These are phyloP conservation scores for Chloris gayana DNA, from an alignment of 176 grass and related monocot species.

Conservation along the genomic window DNA sequence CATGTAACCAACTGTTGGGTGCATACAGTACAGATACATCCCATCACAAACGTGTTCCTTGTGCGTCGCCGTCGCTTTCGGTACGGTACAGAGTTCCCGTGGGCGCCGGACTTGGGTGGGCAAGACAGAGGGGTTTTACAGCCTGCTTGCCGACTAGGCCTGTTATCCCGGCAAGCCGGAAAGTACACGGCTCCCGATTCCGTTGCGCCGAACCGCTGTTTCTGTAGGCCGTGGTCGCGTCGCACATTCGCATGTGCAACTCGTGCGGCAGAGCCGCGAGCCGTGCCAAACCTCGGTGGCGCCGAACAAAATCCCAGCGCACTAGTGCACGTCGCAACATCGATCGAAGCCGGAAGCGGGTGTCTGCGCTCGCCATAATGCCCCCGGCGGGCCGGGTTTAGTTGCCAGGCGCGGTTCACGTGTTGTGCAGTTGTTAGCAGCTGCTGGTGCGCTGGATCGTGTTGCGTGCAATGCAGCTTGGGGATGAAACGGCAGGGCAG, in stretches of 20 bases:
- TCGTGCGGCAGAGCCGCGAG: not conserved
- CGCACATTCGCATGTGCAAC: too few relatives aligned
- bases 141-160: too few relatives aligned
- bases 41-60: not conserved
- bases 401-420: slow-evolving; percentile 20
- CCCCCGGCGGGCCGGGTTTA: not conserved
- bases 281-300: too few relatives aligned
- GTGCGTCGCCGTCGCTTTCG: not conserved
- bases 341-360: slow-evolving; percentile 16
- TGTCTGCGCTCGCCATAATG: too few relatives aligned
- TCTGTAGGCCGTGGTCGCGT: not conserved
- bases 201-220: not conserved
- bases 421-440: not conserved
- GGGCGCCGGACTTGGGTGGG: not conserved
- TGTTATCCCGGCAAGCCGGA: too few relatives aligned
- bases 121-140: too few relatives aligned
- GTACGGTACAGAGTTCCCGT: too few relatives aligned
- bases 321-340: not conserved
- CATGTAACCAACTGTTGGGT: not conserved
- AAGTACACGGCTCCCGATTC: not conserved
- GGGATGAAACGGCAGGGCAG: too few relatives aligned
- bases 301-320: not conserved
- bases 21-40: too few relatives aligned
- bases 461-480: not conserved
- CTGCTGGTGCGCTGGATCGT: not conserved